Conservation (phyloP, 306 rosid species). For the Urtica urens region DNA sequence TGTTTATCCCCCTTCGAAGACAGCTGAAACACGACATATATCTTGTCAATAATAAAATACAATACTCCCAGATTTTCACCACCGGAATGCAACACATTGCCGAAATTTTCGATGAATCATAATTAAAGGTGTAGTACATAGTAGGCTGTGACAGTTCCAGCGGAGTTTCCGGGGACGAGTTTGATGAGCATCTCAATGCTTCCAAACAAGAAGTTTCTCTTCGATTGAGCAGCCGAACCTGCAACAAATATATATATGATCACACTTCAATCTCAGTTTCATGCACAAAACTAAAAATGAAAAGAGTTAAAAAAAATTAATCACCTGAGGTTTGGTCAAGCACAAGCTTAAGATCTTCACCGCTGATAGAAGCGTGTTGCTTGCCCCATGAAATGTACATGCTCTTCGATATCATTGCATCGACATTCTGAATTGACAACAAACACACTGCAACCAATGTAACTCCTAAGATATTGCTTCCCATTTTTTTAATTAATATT, state of each 20-base stretch:
- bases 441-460: conserved; percentile 23
- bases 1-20: conserved; percentile 60
- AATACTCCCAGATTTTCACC: too few species aligned
- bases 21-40: conserved; percentile 38
- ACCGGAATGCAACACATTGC: too few species aligned
- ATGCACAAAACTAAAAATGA: neutral
- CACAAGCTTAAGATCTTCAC: conserved; percentile 62
- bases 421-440: conserved; percentile 23
- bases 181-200: conserved; percentile 56
- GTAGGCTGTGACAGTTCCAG: conserved; percentile 77
- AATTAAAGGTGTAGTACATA: too few species aligned
- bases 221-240: conserved; percentile 76
- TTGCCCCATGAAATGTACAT: conserved; percentile 57
- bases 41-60: too few species aligned
- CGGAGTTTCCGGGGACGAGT: conserved; percentile 59
- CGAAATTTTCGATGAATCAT: too few species aligned
- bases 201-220: conserved; percentile 60
- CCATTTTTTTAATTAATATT: too few species aligned
- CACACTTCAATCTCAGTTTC: too few species aligned
- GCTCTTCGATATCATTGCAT: conserved; percentile 41
- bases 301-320: neutral
- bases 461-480: conserved; percentile 8
- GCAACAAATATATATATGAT: neutral
- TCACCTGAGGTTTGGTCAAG: conserved; percentile 55
- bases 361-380: conserved; percentile 30